A percentile compares a stretch with the other conserved stretches of the same genome.
Evolutionary conservation across 805 yeast species (phyloP).

Genomic region (Lachancea sp.): DNA sequence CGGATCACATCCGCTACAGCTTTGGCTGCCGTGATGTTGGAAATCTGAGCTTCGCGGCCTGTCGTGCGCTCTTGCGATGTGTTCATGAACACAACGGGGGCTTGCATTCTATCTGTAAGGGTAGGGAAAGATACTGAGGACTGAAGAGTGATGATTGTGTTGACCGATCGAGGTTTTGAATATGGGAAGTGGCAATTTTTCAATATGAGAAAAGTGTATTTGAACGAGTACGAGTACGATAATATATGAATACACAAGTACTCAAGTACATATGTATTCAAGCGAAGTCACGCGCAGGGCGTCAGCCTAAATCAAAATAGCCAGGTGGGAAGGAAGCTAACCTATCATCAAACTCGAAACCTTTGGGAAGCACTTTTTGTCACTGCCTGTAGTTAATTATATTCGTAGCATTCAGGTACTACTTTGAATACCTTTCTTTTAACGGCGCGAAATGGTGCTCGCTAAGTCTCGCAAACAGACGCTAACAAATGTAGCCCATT

Average conservation of each 20-base stretch:
- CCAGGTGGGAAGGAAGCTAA: not conserved
- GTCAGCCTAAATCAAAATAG: not conserved
- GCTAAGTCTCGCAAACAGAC: too few relatives aligned
- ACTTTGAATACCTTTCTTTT: too few relatives aligned
- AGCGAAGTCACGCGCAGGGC: not conserved
- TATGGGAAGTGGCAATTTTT: slow-evolving; percentile 3
- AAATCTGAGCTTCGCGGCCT: slow-evolving; percentile 94
- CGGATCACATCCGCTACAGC: slow-evolving; percentile 97
- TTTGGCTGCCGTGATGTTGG: slow-evolving; percentile 98
- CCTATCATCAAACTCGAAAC: too few relatives aligned
- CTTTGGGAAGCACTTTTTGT: too few relatives aligned
- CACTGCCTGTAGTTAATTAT: too few relatives aligned
- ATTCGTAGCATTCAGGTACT: too few relatives aligned
- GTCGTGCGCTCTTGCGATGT: slow-evolving; percentile 88
- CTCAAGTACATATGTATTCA: not conserved
- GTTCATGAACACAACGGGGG: slow-evolving; percentile 80
- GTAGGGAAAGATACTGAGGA: not conserved
- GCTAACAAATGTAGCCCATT: too few relatives aligned
- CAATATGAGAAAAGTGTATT: not conserved
- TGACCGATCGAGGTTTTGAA: not conserved
- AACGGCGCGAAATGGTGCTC: too few relatives aligned
- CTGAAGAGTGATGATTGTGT: not conserved
- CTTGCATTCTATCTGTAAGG: slow-evolving; percentile 74
- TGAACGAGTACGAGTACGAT: slow-evolving; percentile 1
- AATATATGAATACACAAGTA: not conserved